Evolutionary conservation across 2,329 filamentous ascomycete genomes (phyloP), one percentile per base, ranked within the genome.

Genomic region (Teratosphaeriaceae sp.): DNA sequence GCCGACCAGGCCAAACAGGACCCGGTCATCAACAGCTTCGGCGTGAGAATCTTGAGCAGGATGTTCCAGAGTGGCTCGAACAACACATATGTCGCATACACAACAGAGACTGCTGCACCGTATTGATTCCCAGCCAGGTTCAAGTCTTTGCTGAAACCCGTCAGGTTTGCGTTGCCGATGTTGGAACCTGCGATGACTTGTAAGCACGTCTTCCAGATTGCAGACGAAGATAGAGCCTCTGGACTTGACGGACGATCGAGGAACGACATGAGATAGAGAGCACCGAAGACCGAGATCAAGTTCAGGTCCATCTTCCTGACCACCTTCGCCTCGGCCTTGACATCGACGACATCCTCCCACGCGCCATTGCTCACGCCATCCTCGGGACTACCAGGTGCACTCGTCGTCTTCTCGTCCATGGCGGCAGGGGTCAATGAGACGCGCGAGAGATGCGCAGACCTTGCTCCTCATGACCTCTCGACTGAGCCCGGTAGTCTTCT

Each of bases 41-140:
- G 40, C 31, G 40, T 43, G 11, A 38, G 31, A 5, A 26, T 43
- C 21, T 43, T 43, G 15, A 43, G 24, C 12, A 43, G 9, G 20
- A 43, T 19, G 16, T 23, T 29, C 31, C 33, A 43, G 3, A 29
- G 16, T 3, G 40, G 19, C 22, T 43, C 40, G n/a, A 38, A 43
- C 15, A 38, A 20, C 3, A 43, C 40, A 21, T 43, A 43, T n/a
- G 40, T 43, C 12, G 40, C 40, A 16, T 43, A 43, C 12, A 43
- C 19, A 21, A 43, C 24, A 11, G 31, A 37, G 9, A 43, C 40
- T 12, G 40, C 40, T 9, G 38, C 26, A 16, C 35, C 35, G 18
- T 38, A 38, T 12, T 40, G 21, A 16, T 40, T 40, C 20, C 23
- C 23, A 26, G 18, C 37, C 9, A 40, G 23, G 9, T 16, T 6